A percentile compares a stretch with the other conserved stretches of the same genome.
These are phyloP conservation scores for Alloascoidea africana DNA, from an alignment of 805 yeast genomes.

Conservation along the genomic window DNA sequence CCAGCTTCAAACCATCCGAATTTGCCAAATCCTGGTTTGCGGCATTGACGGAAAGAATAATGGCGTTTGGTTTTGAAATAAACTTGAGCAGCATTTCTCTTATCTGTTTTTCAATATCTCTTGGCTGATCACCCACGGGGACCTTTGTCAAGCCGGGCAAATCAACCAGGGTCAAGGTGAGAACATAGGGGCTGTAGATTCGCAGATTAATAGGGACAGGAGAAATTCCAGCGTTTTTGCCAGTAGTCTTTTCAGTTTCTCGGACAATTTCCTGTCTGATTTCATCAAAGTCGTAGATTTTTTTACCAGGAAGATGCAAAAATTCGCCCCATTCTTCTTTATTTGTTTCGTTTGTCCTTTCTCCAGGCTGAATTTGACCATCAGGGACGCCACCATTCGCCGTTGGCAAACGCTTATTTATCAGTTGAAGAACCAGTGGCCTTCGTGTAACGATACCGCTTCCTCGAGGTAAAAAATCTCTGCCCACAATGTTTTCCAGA, in stretches of 20 bases:
- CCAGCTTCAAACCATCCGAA: constrained; percentile 89
- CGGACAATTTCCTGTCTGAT: constrained; percentile 82
- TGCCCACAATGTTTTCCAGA: constrained; percentile 78
- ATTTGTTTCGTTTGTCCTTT: constrained; percentile 11
- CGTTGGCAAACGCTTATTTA: constrained; percentile 31
- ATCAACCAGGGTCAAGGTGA: constrained; percentile 89
- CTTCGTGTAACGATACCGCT: constrained; percentile 88
- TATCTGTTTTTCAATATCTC: constrained; percentile 89
- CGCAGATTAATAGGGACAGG: constrained; percentile 87
- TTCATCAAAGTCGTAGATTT: constrained; percentile 75
- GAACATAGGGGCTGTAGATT: constrained; percentile 85
- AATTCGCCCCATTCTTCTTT: constrained; percentile 95
- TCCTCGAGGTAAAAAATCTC: constrained; percentile 86
- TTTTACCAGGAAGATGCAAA: constrained; percentile 78
- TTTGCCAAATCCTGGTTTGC: constrained; percentile 96
- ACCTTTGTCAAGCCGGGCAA: constrained; percentile 96
- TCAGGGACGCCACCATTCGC: constrained; percentile 14
- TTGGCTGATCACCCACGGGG: constrained; percentile 98
- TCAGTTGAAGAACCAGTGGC: constrained; percentile 70
- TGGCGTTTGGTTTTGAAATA: constrained; percentile 90
- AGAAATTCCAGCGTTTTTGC: constrained; percentile 68
- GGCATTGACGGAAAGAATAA: constrained; percentile 85
- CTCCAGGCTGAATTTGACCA: background rate
- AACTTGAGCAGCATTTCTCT: constrained; percentile 86
- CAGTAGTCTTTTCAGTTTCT: constrained; percentile 77